A percentile compares a stretch with the other conserved stretches of the same genome.
Evolutionary conservation across 129 eudicot genomes (phyloP).

Genomic region (Daucus carota): DNA sequence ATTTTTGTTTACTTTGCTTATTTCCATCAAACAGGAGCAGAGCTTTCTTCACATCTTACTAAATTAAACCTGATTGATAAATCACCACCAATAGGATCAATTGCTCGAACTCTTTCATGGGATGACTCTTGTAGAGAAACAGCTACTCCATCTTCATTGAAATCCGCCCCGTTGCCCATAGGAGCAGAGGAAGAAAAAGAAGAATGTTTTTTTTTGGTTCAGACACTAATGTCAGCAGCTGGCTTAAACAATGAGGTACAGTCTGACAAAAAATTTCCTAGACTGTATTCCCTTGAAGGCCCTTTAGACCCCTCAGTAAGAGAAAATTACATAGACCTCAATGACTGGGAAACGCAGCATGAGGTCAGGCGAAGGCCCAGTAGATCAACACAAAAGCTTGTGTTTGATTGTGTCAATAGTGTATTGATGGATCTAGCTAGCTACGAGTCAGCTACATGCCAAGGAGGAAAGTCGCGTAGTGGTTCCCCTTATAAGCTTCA

Average conservation of each 20-base stretch:
- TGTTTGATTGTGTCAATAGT: constrained; percentile 79
- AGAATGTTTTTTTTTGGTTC: constrained; percentile 52
- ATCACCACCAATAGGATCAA: constrained; percentile 94
- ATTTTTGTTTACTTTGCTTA: constrained; percentile 5
- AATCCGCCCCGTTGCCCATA: constrained; percentile 31
- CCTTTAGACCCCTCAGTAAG: constrained; percentile 80
- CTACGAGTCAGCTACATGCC: constrained; percentile 20
- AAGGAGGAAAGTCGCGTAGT: constrained; percentile 17
- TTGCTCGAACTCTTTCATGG: constrained; percentile 93
- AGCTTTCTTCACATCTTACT: constrained; percentile 17
- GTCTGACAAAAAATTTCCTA: constrained; percentile 29
- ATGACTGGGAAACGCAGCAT: constrained; percentile 31
- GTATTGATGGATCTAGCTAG: constrained; percentile 46
- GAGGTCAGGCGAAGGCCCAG: constrained; percentile 50
- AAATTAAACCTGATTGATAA: constrained; percentile 74
- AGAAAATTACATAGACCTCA: constrained; percentile 45
- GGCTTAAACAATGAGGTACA: constrained; percentile 39
- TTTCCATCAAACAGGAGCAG: constrained; percentile 31
- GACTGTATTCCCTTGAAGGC: constrained; percentile 80
- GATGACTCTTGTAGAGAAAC: constrained; percentile 52
- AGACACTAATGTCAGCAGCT: constrained; percentile 54
- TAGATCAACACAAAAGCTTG: constrained; percentile 50
- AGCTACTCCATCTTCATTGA: constrained; percentile 33
- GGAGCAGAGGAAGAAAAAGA: constrained; percentile 47
- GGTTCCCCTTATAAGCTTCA: constrained; percentile 13